Evolutionary conservation across 352 stramenopile species (phyloP), one percentile per base, ranked within the genome.

Genomic region (Pythium biforme): DNA sequence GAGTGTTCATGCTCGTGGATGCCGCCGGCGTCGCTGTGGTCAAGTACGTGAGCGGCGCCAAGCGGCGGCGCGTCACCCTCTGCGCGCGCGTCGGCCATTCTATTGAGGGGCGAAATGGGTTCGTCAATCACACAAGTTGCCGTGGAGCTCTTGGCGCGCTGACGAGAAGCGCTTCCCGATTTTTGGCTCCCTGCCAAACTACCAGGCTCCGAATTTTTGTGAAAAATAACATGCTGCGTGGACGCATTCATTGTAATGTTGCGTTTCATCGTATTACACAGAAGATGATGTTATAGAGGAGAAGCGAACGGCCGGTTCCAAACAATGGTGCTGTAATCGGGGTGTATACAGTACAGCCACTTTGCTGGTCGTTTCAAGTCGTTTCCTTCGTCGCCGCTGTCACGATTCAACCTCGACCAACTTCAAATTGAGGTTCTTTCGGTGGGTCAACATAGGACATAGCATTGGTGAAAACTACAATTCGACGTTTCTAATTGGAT

Each of bases 331-430:
- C 27, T 51, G 53, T 59, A 29, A 41, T 59, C 6, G 20, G 27
- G 55, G 48, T 1, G 7, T 17, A 0, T 19, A 55, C 55, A 14
- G 43, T 56, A 56, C 12, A 48, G n/a, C 47, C 20, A 15, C 17
- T 55, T 62, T n/a, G 46, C 12, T 68, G 62, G 55, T 64, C 58
- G 66, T 64, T 73, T 73, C 66, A 73, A 73, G 60, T 63, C 15
- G 66, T 69, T 73, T 73, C 55, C 41, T 69, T 82, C 61, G 78
- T 90, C 80, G 76, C 7, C 76, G 40, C 50, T 73, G 80, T 90
- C 80, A 90, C 64, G 57, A 72, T 66, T 55, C 46, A 26, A 78
- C 55, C 75, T 83, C 66, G 56, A 41, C 9, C 52, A 83, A 81
- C 76, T 87, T 88, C 77, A 89, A 88, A 37, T 19, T 43, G 26